Evolutionary conservation across 2,329 filamentous ascomycete species (phyloP).

Genomic region (Myotisia sp.): DNA sequence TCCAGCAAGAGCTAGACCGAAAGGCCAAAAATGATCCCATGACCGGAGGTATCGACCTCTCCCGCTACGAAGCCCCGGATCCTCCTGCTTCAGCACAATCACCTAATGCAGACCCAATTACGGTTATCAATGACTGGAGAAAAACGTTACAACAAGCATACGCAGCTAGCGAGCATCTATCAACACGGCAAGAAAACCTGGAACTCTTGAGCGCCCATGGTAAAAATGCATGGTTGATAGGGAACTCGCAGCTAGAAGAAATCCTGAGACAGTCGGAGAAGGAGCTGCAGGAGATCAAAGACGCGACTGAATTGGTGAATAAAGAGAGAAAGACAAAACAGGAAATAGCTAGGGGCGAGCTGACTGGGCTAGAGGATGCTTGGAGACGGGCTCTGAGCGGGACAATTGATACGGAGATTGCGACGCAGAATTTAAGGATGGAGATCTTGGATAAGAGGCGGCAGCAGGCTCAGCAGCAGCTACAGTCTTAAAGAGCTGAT

Average conservation of each 20-base stretch:
- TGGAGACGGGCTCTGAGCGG: slow-evolving; percentile 69
- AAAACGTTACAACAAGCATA: slow-evolving; percentile 42
- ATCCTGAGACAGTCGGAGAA: slow-evolving; percentile 55
- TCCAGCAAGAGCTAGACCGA: slow-evolving; percentile 55
- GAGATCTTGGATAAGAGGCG: slow-evolving; percentile 51
- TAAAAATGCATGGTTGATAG: slow-evolving; percentile 81
- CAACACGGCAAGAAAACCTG: slow-evolving; percentile 46
- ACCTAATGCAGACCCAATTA: slow-evolving; percentile 19
- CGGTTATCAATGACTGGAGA: slow-evolving; percentile 35
- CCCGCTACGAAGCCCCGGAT: slow-evolving; percentile 70
- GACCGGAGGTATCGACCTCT: slow-evolving; percentile 52
- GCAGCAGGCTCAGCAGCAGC: slow-evolving; percentile 23
- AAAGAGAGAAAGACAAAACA: slow-evolving; percentile 55
- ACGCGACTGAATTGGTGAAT: slow-evolving; percentile 60
- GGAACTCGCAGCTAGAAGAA: slow-evolving; percentile 66
- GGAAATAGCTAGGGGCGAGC: slow-evolving; percentile 56
- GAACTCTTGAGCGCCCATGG: slow-evolving; percentile 65
- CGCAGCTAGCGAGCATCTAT: slow-evolving; percentile 44
- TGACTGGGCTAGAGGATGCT: slow-evolving; percentile 56
- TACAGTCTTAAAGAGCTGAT: slow-evolving; percentile 10
- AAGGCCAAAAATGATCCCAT: slow-evolving; percentile 48
- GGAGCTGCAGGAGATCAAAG: slow-evolving; percentile 54
- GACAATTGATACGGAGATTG: slow-evolving; percentile 75
- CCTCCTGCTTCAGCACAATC: slow-evolving; percentile 30
- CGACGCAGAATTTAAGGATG: slow-evolving; percentile 55